Conservation (phyloP, 495 filamentous ascomycete genomes). For the Trichoderma reesei region DNA sequence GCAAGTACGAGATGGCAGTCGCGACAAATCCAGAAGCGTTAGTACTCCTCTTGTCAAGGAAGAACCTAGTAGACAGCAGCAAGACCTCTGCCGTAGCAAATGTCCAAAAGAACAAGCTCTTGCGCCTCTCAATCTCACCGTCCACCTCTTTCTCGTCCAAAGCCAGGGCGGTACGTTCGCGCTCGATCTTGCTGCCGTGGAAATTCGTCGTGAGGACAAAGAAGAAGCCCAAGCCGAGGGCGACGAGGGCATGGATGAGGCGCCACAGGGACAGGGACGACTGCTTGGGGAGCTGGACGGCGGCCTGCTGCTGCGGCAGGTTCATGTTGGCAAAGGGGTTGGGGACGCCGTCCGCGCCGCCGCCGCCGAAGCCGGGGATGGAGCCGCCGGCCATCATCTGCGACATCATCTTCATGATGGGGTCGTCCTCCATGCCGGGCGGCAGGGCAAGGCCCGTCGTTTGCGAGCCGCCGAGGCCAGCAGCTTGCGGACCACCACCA, state of each 20-base stretch:
- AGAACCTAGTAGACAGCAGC: conserved; percentile 55
- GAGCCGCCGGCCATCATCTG: conserved; percentile 34
- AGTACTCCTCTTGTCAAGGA: conserved; percentile 45
- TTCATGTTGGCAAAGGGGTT: conserved; percentile 33
- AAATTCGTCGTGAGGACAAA: conserved; percentile 55
- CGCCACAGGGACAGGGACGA: conserved; percentile 56
- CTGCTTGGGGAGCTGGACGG: conserved; percentile 18
- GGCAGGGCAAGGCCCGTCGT: not conserved
- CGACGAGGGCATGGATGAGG: conserved; percentile 63
- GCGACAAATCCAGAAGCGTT: conserved; percentile 44
- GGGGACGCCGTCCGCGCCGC: conserved; percentile 24
- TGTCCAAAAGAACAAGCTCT: conserved; percentile 49
- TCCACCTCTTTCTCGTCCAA: conserved; percentile 7
- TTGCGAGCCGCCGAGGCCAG: too few species aligned
- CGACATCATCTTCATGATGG: conserved; percentile 28
- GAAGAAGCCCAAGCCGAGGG: conserved; percentile 61
- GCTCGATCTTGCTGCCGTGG: conserved; percentile 43
- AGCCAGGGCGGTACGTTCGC: conserved; percentile 19
- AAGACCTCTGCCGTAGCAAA: conserved; percentile 76
- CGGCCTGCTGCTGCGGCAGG: conserved; percentile 8
- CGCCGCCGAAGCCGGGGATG: conserved; percentile 22
- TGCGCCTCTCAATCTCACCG: conserved; percentile 17
- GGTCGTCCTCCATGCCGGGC: conserved; percentile 22
- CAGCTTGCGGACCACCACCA: too few species aligned
- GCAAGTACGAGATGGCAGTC: conserved; percentile 49